phyloP scores from a whole-genome alignment of 768 basidiomycete species.

The Xerocomellus chrysenteron region DNA sequence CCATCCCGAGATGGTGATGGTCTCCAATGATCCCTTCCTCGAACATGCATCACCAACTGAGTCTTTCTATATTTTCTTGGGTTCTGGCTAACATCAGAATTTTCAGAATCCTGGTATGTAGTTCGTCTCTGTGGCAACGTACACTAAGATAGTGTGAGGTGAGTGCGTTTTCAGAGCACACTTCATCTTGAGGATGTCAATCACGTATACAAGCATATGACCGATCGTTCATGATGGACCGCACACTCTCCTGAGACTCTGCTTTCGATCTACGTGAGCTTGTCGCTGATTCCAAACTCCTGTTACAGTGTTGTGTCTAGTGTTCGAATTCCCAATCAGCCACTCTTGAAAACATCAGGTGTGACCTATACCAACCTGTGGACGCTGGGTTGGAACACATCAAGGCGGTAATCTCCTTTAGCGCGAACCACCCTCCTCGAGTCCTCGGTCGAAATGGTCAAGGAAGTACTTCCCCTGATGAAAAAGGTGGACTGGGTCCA shows the following conservation, averaged over 20 bases:
- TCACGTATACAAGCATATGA: conserved; percentile 72
- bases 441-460: too few relatives aligned
- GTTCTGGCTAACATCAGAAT: neutral
- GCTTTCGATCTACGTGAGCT: neutral
- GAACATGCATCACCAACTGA: conserved; percentile 73
- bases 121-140: neutral
- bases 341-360: too few relatives aligned
- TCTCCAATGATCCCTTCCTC: conserved; percentile 68
- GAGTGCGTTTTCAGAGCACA: conserved; percentile 1
- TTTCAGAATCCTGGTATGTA: neutral
- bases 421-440: too few relatives aligned
- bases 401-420: too few relatives aligned
- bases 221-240: conserved; percentile 61
- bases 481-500: too few relatives aligned
- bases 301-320: neutral
- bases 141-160: neutral
- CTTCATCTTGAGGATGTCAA: conserved; percentile 46
- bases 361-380: too few relatives aligned
- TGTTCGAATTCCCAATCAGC: too few relatives aligned
- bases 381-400: too few relatives aligned
- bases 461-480: too few relatives aligned
- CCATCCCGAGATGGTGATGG: conserved; percentile 74
- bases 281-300: conserved; percentile 1
- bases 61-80: conserved; percentile 29
- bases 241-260: conserved; percentile 46